Percentiles rank a stretch among this genome's conserved stretches.
These are phyloP conservation scores for Cladobotryum protrusum DNA, from an alignment of 2,329 filamentous ascomycete genomes.

Conservation along the genomic window DNA sequence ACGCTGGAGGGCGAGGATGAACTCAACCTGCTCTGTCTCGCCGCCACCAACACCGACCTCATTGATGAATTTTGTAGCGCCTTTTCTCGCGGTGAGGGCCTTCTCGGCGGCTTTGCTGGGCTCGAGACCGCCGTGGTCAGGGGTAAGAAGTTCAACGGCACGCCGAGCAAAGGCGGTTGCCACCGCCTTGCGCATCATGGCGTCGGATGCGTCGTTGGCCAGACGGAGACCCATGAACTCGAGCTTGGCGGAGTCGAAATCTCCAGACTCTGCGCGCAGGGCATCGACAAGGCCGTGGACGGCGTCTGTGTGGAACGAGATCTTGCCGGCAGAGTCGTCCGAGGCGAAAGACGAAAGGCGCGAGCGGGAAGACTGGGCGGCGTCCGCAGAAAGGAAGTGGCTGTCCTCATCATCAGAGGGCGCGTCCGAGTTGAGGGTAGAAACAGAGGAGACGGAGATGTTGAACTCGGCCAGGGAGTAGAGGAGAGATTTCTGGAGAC, in stretches of 20 bases:
- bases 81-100: slow-evolving; percentile 49
- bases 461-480: slow-evolving; percentile 49
- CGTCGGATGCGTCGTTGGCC: slow-evolving; percentile 81
- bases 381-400: slow-evolving; percentile 43
- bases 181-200: slow-evolving; percentile 80
- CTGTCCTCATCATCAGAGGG: slow-evolving; percentile 62
- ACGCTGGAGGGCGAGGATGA: slow-evolving; percentile 74
- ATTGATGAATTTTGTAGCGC: slow-evolving; percentile 49
- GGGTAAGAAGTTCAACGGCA: slow-evolving; percentile 60
- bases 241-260: slow-evolving; percentile 76
- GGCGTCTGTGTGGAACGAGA: slow-evolving; percentile 76
- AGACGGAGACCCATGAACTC: slow-evolving; percentile 93
- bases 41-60: slow-evolving; percentile 59
- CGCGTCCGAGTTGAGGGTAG: slow-evolving; percentile 57
- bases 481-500: slow-evolving; percentile 49
- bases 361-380: slow-evolving; percentile 46
- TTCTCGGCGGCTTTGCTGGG: slow-evolving; percentile 59
- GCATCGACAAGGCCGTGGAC: slow-evolving; percentile 82
- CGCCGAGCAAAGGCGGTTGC: slow-evolving; percentile 79
- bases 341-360: slow-evolving; percentile 68
- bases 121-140: slow-evolving; percentile 46
- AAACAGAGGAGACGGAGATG: slow-evolving; percentile 50
- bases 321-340: slow-evolving; percentile 54
- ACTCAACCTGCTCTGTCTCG: slow-evolving; percentile 75
- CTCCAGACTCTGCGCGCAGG: slow-evolving; percentile 64